Base-by-base conservation (phyloP, 345 rosid species). In the Luvunga scandens region DNA sequence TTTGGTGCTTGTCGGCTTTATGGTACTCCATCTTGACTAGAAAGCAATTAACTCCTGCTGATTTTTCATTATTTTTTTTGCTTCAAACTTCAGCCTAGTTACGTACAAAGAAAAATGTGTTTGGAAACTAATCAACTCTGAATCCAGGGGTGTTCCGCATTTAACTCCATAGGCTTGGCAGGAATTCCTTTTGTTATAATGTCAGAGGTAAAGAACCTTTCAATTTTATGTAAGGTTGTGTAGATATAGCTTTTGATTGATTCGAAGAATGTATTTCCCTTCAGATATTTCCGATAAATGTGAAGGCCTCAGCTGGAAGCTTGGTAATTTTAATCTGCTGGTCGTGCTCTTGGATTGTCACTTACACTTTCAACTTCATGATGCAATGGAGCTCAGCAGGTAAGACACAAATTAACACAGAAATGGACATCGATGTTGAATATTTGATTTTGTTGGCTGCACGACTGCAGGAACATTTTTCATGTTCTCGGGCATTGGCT, bases 231-330 rank as follows among this genome's bases (percentile, higher is more conserved):
- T 5, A 18, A 24, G 27, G 30, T 6, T 2, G 18, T 39, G 27
- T 61, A 27, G 50, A 39, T 25, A 14, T 60, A 56, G 27, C 3
- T 28, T 75, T 39, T 45, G 5, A 50, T 38, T 61, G 9, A 73
- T 39, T 50, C n/a, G 65, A 7, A 45, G 27, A 7, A 67, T 6
- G 45, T 5, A 21, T 66, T 77, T 67, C 1, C 55, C 19, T 71
- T 77, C 83, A 86, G 87, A 88, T 88, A 69, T 88, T 88, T 77
- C 88, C 91, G 2, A 81, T 87, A 68, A 87, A 85, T 72, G 77
- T 89, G 9, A 87, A 89, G 63, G 90, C 85, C 18, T 55, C 86
- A 42, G 94, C 90, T 0, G 94, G 94, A 67, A 91, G 90, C 79
- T 72, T 87, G 53, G 86, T 79, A 77, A 79, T 85, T 62, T 79